Percentiles rank a stretch among this genome's conserved stretches.
These are phyloP conservation scores for Puccinia novopanici DNA, from an alignment of 1,284 basidiomycete genomes.

Conservation along the genomic window DNA sequence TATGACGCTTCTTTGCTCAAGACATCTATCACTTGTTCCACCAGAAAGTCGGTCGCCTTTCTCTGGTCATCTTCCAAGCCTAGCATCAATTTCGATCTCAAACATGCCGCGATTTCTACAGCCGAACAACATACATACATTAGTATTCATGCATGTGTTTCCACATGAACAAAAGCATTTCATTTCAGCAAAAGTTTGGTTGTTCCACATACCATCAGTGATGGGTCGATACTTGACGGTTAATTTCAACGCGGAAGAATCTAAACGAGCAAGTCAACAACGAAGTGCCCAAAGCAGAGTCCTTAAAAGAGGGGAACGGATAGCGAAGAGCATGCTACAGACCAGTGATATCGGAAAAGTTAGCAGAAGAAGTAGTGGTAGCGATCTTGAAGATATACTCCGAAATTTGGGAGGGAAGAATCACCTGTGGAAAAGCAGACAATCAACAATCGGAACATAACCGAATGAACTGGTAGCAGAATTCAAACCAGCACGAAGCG, in stretches of 20 bases:
- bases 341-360: conserved; percentile 21
- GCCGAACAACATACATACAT: neutral
- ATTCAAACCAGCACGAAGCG: neutral
- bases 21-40: conserved; percentile 18
- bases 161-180: neutral
- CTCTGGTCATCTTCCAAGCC: conserved; percentile 26
- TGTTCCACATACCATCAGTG: conserved; percentile 38
- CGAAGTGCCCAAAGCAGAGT: neutral
- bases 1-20: neutral
- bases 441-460: neutral
- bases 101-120: conserved; percentile 24
- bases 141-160: neutral
- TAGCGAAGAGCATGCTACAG: neutral
- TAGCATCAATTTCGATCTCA: neutral
- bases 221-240: conserved; percentile 39
- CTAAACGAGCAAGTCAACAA: neutral
- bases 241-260: conserved; percentile 32
- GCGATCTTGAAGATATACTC: conserved; percentile 32
- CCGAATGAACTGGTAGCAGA: neutral
- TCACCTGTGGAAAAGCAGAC: conserved; percentile 1
- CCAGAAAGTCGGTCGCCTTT: neutral
- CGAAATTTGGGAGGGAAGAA: conserved; percentile 26
- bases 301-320: neutral
- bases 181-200: neutral
- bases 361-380: neutral